Conservation (phyloP, 2,329 filamentous ascomycete genomes). For the Xylariaceae sp. region DNA sequence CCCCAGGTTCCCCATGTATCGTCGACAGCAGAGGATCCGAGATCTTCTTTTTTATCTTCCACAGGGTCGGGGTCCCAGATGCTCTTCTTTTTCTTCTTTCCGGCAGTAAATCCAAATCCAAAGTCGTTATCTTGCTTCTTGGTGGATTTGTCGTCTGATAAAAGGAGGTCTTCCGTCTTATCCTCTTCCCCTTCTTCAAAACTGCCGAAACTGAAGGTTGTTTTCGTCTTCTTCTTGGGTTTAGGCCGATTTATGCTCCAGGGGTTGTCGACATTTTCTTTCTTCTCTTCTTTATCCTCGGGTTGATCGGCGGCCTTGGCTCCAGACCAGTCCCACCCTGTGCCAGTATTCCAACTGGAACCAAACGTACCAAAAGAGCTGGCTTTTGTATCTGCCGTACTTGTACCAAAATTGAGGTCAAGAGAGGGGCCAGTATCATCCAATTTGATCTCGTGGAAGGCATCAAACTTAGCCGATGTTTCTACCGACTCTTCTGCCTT, state of each 20-base stretch:
- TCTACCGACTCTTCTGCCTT: constrained; percentile 42
- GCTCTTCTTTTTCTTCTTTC: constrained; percentile 38
- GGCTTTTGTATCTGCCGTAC: constrained; percentile 33
- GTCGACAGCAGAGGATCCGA: constrained; percentile 23
- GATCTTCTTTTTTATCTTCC: constrained; percentile 32
- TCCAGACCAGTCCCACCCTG: constrained; percentile 40
- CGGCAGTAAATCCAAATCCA: constrained; percentile 24
- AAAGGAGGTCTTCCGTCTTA: constrained; percentile 27
- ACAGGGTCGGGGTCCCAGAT: constrained; percentile 34
- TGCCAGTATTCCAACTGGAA: constrained; percentile 54
- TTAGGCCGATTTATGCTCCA: constrained; percentile 47
- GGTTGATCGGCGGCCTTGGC: constrained; percentile 27
- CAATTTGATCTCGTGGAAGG: constrained; percentile 68
- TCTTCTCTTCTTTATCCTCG: constrained; percentile 40
- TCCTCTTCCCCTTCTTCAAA: constrained; percentile 39
- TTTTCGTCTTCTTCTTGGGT: constrained; percentile 49
- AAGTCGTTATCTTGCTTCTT: constrained; percentile 30
- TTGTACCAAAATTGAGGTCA: constrained; percentile 51
- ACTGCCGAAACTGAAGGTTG: constrained; percentile 45
- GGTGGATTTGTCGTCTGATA: constrained; percentile 22
- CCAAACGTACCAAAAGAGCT: constrained; percentile 57
- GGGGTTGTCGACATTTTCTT: constrained; percentile 42
- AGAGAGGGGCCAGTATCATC: constrained; percentile 56
- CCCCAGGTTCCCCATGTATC: constrained; percentile 34
- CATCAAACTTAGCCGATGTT: constrained; percentile 40